Evolutionary conservation across 2,329 filamentous ascomycete genomes (phyloP), one percentile per base, ranked within the genome.

Genomic region (Calonectria hawksworthii): DNA sequence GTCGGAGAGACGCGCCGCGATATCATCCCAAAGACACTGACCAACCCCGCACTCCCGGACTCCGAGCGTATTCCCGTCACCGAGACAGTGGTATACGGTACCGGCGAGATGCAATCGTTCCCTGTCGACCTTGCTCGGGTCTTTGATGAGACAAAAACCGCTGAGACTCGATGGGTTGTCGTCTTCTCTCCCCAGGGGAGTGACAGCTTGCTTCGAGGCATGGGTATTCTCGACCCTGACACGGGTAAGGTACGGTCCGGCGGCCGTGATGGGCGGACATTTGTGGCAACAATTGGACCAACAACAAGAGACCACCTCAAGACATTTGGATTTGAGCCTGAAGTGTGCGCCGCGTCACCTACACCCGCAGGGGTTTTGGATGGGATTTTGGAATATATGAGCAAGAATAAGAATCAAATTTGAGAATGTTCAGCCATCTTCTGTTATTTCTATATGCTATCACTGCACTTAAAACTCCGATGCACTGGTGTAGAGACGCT

Each of bases 1-100:
- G 96, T 98, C 0, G 97, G 97, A 26, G 96, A 98, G 83, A 94
- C 96, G 83, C 91, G 96, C 70, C 89, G 97, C 56, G 97, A 99
- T 83, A 92, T 98, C 77, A 98, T 99, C 76, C 96, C 97, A 1
- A 94, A 91, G 79, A 95, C 92, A 1, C 87, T 99, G 47, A 94
- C 93, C 88, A 89, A 91, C 50, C 82, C 87, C 0, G 79, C 82
- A 0, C 85, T 96, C 11, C 84, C 89, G 0, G 76, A 82, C 0
- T 82, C 87, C 18, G 84, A 85, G 68, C 87, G 90, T 64, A 94
- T 97, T 28, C 85, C 84, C 10, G 94, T 99, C 1, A 90, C 94
- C 47, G 96, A 99, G 84, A 83, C 95, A 10, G 92, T 96, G 3
- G 93, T 98, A 16, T 99, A 99, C 83, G 94, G 95, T 74, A 98